These are phyloP conservation scores for Pythium inflatum DNA, from an alignment of 352 stramenopile genomes.

Conservation along the genomic window DNA sequence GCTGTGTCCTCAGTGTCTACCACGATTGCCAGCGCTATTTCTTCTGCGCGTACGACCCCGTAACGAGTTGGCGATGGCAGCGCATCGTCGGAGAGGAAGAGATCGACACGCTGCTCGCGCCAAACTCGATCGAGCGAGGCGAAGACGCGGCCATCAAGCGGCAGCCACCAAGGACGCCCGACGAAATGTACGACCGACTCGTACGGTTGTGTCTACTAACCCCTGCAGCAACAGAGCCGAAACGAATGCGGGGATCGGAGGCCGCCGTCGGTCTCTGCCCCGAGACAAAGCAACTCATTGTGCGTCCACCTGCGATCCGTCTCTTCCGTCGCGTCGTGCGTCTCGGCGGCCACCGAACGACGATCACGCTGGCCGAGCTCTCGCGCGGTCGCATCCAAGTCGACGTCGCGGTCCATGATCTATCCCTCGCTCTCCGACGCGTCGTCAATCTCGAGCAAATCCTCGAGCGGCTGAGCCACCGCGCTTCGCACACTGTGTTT, in stretches of 20 bases:
- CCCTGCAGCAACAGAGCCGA: background rate
- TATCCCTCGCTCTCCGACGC: conserved; percentile 21
- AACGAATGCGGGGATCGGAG: background rate
- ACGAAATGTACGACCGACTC: conserved; percentile 71
- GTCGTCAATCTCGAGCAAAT: conserved; percentile 63
- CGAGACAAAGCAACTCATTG: conserved; percentile 39
- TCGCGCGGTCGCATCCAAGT: conserved; percentile 64
- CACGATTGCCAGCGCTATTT: conserved; percentile 76
- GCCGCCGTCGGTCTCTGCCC: background rate
- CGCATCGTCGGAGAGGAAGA: conserved; percentile 55
- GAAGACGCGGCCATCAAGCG: conserved; percentile 34
- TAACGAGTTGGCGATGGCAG: conserved; percentile 54
- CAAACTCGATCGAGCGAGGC: conserved; percentile 57
- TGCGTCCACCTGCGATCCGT: conserved; percentile 52
- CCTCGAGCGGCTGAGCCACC: conserved; percentile 52
- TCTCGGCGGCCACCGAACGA: conserved; percentile 50
- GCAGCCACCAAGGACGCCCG: conserved; percentile 43
- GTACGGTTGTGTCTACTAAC: conserved; percentile 61
- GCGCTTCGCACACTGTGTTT: conserved; percentile 36
- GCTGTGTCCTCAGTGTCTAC: conserved; percentile 67
- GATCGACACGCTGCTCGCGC: conserved; percentile 62
- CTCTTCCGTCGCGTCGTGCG: conserved; percentile 58
- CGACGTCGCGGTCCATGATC: conserved; percentile 54
- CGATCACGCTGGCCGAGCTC: conserved; percentile 65
- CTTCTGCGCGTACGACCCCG: conserved; percentile 69